Evolutionary conservation across 257 asterid genomes (phyloP).

Genomic region (Salvia splendens): DNA sequence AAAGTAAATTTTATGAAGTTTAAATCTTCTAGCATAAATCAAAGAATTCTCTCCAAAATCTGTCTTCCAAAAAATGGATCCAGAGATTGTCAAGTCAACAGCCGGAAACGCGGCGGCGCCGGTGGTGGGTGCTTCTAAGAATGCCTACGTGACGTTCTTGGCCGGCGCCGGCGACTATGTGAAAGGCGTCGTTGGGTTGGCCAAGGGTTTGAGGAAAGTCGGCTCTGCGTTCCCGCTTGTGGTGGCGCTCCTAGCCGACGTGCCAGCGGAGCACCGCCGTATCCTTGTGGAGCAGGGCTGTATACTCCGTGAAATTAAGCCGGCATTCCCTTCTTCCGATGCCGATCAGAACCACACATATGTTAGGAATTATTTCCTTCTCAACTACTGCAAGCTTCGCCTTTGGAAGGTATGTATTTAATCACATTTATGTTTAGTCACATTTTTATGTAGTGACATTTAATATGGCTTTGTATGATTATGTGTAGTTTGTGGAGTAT

Average conservation of each 20-base stretch:
- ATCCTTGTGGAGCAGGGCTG: slow-evolving; percentile 49
- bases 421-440: too few species aligned
- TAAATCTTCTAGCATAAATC: too few species aligned
- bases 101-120: neutral
- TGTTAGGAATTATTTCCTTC: slow-evolving; percentile 39
- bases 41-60: too few species aligned
- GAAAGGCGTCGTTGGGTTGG: slow-evolving; percentile 48
- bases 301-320: slow-evolving; percentile 46
- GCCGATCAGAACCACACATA: neutral
- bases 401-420: slow-evolving; percentile 49
- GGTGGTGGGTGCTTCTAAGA: neutral
- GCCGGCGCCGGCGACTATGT: slow-evolving; percentile 54
- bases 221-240: slow-evolving; percentile 45
- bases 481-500: slow-evolving; percentile 51
- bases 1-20: too few species aligned
- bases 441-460: too few species aligned
- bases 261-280: slow-evolving; percentile 49
- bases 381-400: slow-evolving; percentile 57
- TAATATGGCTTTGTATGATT: neutral
- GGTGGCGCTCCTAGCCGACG: slow-evolving; percentile 57
- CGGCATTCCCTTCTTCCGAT: slow-evolving; percentile 41
- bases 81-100: slow-evolving; percentile 25
- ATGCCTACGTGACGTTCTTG: slow-evolving; percentile 48
- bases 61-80: too few species aligned
- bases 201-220: slow-evolving; percentile 51